Evolutionary conservation across 345 rosid genomes (phyloP).

Genomic region (Lepidium aucheri): DNA sequence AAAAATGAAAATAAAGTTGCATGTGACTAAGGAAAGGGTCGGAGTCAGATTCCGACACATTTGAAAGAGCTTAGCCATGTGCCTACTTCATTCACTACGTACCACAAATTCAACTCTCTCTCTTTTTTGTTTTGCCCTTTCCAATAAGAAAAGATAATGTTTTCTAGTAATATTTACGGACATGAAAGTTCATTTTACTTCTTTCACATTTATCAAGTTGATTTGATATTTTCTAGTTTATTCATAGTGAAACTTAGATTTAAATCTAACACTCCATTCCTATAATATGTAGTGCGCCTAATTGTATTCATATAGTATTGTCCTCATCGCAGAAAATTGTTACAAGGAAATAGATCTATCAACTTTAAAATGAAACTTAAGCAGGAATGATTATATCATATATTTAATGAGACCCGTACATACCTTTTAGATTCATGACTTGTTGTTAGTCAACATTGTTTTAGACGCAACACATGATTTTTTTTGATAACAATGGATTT

Average conservation of each 20-base stretch:
- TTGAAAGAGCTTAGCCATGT: slow-evolving; percentile 21
- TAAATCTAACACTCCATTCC: not conserved
- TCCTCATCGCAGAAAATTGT: too few relatives aligned
- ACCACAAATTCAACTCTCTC: slow-evolving; percentile 5
- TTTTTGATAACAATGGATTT: not conserved
- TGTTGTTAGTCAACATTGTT: not conserved
- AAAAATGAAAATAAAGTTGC: not conserved
- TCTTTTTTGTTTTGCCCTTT: not conserved
- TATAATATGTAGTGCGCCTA: not conserved
- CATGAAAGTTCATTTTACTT: not conserved
- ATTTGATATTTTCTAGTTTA: not conserved
- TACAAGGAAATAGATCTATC: not conserved
- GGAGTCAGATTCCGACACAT: slow-evolving; percentile 14
- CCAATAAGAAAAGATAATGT: slow-evolving; percentile 5
- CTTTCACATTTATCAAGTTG: not conserved
- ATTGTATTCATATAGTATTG: not conserved
- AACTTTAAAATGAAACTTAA: not conserved
- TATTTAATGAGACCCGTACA: not conserved
- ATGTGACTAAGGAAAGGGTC: slow-evolving; percentile 11
- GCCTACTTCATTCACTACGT: slow-evolving; percentile 22
- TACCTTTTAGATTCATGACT: not conserved
- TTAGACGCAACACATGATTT: not conserved
- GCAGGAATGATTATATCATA: not conserved
- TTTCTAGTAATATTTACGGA: not conserved
- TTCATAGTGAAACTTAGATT: not conserved